A percentile compares a stretch with the other conserved stretches of the same genome.
phyloP scores from a whole-genome alignment of 2,329 filamentous ascomycete species.

The Huntiella bhutanensis region DNA sequence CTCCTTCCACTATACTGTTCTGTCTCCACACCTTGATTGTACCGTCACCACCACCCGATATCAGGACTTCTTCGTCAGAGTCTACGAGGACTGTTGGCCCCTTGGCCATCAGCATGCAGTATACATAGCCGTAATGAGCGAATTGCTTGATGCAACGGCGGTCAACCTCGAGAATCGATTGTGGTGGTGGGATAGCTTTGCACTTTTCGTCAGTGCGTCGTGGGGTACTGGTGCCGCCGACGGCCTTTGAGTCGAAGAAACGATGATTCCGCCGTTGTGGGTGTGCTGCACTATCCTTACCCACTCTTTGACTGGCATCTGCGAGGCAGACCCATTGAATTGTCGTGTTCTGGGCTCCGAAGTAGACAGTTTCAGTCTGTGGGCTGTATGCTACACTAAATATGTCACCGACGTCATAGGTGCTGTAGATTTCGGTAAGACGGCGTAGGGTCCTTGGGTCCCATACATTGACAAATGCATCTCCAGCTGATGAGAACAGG shows the following conservation, averaged over 20 bases:
- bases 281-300: slow-evolving; percentile 46
- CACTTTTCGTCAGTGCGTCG: slow-evolving; percentile 44
- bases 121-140: slow-evolving; percentile 88
- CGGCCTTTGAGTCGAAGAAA: slow-evolving; percentile 83
- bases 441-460: slow-evolving; percentile 55
- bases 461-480: slow-evolving; percentile 92
- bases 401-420: slow-evolving; percentile 85
- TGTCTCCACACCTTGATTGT: slow-evolving; percentile 88
- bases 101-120: slow-evolving; percentile 78
- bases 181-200: slow-evolving; percentile 32
- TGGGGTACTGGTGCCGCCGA: slow-evolving; percentile 64
- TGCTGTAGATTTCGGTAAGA: slow-evolving; percentile 78
- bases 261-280: slow-evolving; percentile 61
- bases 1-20: slow-evolving; percentile 13
- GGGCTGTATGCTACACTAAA: slow-evolving; percentile 86
- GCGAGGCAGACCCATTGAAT: slow-evolving; percentile 81
- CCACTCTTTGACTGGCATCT: slow-evolving; percentile 39
- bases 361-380: slow-evolving; percentile 62
- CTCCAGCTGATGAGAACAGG: slow-evolving; percentile 82
- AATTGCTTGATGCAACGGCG: slow-evolving; percentile 67
- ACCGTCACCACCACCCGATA: slow-evolving; percentile 86
- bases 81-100: slow-evolving; percentile 49
- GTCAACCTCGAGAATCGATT: slow-evolving; percentile 57
- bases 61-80: slow-evolving; percentile 57
- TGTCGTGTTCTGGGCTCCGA: slow-evolving; percentile 84